Evolutionary conservation across 2,329 filamentous ascomycete species (phyloP).

Genomic region (Penicillium sp.): DNA sequence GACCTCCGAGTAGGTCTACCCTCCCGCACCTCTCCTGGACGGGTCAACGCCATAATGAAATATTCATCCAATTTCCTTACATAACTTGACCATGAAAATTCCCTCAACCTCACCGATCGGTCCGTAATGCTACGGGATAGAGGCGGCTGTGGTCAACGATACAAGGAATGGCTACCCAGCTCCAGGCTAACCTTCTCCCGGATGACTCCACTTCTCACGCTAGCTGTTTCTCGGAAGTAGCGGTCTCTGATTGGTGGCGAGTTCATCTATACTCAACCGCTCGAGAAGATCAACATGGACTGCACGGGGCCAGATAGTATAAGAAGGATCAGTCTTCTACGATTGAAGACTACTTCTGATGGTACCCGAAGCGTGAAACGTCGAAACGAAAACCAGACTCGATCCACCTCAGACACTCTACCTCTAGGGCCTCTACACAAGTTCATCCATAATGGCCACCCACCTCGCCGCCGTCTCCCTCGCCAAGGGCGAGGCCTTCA

Average conservation of each 20-base stretch:
- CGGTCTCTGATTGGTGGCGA: slow-evolving; percentile 26
- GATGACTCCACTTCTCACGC: slow-evolving; percentile 8
- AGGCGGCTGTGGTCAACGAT: no score
- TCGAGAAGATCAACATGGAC: no score
- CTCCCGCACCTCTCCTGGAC: neutral
- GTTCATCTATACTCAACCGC: neutral
- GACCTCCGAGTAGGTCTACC: slow-evolving; percentile 37
- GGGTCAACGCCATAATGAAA: slow-evolving; percentile 2
- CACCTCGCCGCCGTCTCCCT: slow-evolving; percentile 46
- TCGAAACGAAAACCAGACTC: neutral
- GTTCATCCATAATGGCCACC: slow-evolving; percentile 31
- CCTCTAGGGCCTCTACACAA: neutral
- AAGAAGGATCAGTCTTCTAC: slow-evolving; percentile 4
- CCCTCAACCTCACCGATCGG: neutral
- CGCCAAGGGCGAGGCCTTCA: slow-evolving; percentile 42
- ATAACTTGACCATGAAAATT: slow-evolving; percentile 4
- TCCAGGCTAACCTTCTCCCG: slow-evolving; percentile 16
- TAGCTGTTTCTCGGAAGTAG: slow-evolving; percentile 25
- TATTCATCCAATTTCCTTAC: neutral
- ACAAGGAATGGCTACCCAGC: no score
- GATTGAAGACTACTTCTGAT: neutral
- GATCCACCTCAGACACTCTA: neutral
- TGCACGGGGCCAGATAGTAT: neutral
- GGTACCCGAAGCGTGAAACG: neutral
- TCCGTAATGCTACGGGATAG: no score